Evolutionary conservation across 2,329 filamentous ascomycete species (phyloP).

Genomic region (Xylariomycetidae sp.): DNA sequence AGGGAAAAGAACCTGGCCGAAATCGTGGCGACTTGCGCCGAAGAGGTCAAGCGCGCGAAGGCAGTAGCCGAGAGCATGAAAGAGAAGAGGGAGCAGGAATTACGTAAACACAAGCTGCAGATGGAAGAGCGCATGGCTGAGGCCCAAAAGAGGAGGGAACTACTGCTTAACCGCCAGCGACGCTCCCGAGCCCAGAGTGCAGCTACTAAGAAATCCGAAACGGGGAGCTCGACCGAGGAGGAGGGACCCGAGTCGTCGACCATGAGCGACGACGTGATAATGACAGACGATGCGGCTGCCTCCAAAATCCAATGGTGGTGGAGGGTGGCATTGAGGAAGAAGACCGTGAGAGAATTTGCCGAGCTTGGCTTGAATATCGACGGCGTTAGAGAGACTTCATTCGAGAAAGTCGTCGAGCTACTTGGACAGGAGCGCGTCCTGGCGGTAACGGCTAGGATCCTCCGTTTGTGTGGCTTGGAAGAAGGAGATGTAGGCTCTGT

Average conservation of each 20-base stretch:
- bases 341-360: conserved; percentile 60
- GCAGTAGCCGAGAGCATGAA: conserved; percentile 79
- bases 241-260: conserved; percentile 42
- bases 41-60: conserved; percentile 79
- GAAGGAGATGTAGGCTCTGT: conserved; percentile 61
- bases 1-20: conserved; percentile 77
- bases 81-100: conserved; percentile 71
- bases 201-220: conserved; percentile 30
- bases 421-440: conserved; percentile 65
- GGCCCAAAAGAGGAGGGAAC: conserved; percentile 66
- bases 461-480: conserved; percentile 65
- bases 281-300: conserved; percentile 59
- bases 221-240: conserved; percentile 38
- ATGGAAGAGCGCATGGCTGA: conserved; percentile 79
- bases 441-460: conserved; percentile 58
- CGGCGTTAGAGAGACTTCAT: conserved; percentile 63
- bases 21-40: conserved; percentile 75
- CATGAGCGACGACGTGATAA: conserved; percentile 47
- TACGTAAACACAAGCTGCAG: conserved; percentile 63
- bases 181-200: conserved; percentile 51
- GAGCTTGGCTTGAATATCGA: conserved; percentile 66
- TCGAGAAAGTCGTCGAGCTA: conserved; percentile 68
- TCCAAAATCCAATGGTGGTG: conserved; percentile 66
- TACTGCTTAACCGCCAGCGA: conserved; percentile 54
- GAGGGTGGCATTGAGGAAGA: conserved; percentile 54